These are phyloP conservation scores for Niebla homalea DNA, from an alignment of 495 filamentous ascomycete species.

Conservation along the genomic window DNA sequence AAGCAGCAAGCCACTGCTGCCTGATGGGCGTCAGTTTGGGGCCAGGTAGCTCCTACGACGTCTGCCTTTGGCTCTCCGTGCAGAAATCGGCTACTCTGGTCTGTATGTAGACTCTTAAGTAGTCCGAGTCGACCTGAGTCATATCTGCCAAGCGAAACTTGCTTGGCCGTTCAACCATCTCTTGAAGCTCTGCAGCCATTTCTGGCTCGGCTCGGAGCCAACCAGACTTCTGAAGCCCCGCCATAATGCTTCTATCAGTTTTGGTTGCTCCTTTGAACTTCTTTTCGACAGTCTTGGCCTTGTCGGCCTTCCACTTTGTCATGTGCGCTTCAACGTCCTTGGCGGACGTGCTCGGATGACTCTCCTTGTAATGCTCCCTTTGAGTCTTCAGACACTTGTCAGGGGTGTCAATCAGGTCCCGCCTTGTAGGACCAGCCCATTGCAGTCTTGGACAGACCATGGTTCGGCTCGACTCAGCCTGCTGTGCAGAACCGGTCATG, in stretches of 20 bases:
- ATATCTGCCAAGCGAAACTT: constrained; percentile 7
- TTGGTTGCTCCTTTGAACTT: not conserved
- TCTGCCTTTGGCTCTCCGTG: not conserved
- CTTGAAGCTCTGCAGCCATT: not conserved
- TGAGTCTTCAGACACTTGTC: not conserved
- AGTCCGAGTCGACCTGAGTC: not conserved
- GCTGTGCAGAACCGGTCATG: not conserved
- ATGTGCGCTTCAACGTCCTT: not conserved
- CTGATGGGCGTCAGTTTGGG: not conserved
- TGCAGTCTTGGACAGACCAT: constrained; percentile 1
- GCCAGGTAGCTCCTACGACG: not conserved
- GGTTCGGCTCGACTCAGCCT: constrained; percentile 1
- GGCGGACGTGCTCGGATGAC: not conserved
- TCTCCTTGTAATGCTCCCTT: not conserved
- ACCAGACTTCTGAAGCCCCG: not conserved
- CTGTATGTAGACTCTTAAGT: not conserved
- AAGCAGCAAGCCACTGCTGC: not conserved
- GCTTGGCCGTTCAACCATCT: not conserved
- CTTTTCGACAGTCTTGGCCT: not conserved
- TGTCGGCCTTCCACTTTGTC: not conserved
- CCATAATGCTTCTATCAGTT: not conserved
- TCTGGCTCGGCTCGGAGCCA: constrained; percentile 4
- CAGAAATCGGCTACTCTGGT: not conserved
- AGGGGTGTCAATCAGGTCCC: not conserved
- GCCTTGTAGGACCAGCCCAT: constrained; percentile 3